Percentiles rank a stretch among this genome's conserved stretches.
phyloP scores from a whole-genome alignment of 495 filamentous ascomycete species.

The Sordaria brevicollis region DNA sequence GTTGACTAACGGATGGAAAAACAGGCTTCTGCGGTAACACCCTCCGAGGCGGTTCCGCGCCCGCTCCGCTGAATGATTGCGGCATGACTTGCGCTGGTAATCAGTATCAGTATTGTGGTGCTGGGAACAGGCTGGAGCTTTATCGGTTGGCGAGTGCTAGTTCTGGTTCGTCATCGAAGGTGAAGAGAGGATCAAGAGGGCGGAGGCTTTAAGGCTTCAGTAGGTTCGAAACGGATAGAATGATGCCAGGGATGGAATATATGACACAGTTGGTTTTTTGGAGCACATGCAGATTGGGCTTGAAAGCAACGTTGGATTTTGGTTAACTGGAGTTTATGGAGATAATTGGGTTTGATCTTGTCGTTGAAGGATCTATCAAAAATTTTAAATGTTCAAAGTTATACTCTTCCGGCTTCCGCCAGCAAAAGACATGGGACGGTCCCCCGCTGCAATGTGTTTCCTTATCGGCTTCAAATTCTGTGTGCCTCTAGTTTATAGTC shows the following conservation, averaged over 20 bases:
- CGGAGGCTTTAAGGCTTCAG: not conserved
- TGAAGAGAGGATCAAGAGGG: not conserved
- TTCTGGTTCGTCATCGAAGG: not conserved
- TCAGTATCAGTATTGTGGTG: slow-evolving; percentile 31
- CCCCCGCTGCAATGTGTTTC: too few species aligned
- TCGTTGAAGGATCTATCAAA: too few species aligned
- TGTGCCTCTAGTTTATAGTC: too few species aligned
- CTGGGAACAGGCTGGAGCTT: slow-evolving; percentile 30
- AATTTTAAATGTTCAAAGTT: too few species aligned
- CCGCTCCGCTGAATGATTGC: slow-evolving; percentile 24
- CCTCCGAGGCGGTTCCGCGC: slow-evolving; percentile 20
- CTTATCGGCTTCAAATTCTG: too few species aligned
- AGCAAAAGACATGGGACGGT: too few species aligned
- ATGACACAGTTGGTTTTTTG: not conserved
- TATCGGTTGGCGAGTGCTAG: slow-evolving; percentile 14
- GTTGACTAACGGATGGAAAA: not conserved
- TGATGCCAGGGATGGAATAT: not conserved
- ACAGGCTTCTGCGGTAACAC: slow-evolving; percentile 28
- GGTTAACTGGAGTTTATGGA: not conserved
- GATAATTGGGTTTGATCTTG: not conserved
- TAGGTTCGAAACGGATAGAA: not conserved
- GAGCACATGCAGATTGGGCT: not conserved
- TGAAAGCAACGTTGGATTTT: not conserved
- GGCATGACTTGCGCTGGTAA: slow-evolving; percentile 33
- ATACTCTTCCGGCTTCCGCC: too few species aligned